Evolutionary conservation across 192 early-diverging fungal genomes (phyloP).

Genomic region (Glomus cerebriforme): DNA sequence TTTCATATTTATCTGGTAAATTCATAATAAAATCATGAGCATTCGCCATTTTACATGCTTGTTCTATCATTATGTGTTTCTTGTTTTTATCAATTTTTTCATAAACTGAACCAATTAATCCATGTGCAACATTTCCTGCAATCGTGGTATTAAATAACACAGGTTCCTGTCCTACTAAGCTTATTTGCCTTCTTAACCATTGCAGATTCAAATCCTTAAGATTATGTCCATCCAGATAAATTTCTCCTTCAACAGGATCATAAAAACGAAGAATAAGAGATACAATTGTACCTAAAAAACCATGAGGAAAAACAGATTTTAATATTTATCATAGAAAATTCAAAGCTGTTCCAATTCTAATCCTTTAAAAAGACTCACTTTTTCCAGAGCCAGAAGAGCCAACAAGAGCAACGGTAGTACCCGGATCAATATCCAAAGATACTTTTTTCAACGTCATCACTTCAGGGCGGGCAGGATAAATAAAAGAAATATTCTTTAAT

Average conservation of each 20-base stretch:
- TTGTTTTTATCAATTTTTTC: slow-evolving; percentile 12
- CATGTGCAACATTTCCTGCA: slow-evolving; percentile 35
- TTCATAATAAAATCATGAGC: slow-evolving; percentile 75
- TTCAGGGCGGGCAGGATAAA: slow-evolving; percentile 63
- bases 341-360: neutral
- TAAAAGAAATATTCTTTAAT: slow-evolving; percentile 61
- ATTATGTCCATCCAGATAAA: slow-evolving; percentile 63
- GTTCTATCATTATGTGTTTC: slow-evolving; percentile 42
- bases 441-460: slow-evolving; percentile 59
- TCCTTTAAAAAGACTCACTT: slow-evolving; percentile 32
- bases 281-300: slow-evolving; percentile 38
- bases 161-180: slow-evolving; percentile 75
- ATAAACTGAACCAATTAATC: slow-evolving; percentile 16
- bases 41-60: slow-evolving; percentile 69
- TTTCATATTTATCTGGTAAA: slow-evolving; percentile 81
- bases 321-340: neutral
- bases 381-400: slow-evolving; percentile 86
- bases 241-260: slow-evolving; percentile 51
- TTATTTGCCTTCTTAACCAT: slow-evolving; percentile 66
- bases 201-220: slow-evolving; percentile 62
- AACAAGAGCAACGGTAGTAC: slow-evolving; percentile 80
- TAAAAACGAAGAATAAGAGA: slow-evolving; percentile 47
- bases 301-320: neutral
- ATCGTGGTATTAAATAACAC: slow-evolving; percentile 62
- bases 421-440: slow-evolving; percentile 49